These are phyloP conservation scores for Kluyveromyces dobzhanskii DNA, from an alignment of 805 yeast genomes.

Conservation along the genomic window DNA sequence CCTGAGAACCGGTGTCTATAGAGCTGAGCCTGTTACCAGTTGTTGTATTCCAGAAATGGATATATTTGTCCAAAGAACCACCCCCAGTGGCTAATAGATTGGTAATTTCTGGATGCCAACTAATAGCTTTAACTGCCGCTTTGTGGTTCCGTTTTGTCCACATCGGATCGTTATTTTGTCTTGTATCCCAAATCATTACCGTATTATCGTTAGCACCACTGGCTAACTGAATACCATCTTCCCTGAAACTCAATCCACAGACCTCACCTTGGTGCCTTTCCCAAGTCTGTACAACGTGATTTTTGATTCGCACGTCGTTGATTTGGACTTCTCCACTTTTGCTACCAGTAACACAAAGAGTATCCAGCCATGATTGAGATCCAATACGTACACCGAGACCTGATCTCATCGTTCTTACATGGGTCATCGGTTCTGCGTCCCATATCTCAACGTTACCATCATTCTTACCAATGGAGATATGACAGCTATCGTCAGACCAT, in stretches of 20 bases:
- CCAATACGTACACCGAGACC: conserved; percentile 73
- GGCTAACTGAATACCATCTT: conserved; percentile 78
- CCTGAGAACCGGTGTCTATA: conserved; percentile 88
- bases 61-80: conserved; percentile 80
- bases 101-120: conserved; percentile 87
- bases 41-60: conserved; percentile 92
- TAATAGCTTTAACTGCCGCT: conserved; percentile 91
- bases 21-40: conserved; percentile 82
- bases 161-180: conserved; percentile 52
- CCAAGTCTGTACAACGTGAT: conserved; percentile 57
- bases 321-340: conserved; percentile 76
- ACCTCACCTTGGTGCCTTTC: conserved; percentile 78
- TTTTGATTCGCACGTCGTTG: conserved; percentile 81
- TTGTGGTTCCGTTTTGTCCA: conserved; percentile 72
- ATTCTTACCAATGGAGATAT: conserved; percentile 73
- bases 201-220: conserved; percentile 93
- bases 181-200: conserved; percentile 88
- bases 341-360: conserved; percentile 78
- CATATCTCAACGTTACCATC: conserved; percentile 86
- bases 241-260: conserved; percentile 82
- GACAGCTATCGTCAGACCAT: conserved; percentile 90
- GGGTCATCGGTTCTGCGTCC: conserved; percentile 77
- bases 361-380: conserved; percentile 77
- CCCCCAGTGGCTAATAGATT: conserved; percentile 94
- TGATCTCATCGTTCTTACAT: conserved; percentile 64